Percentiles rank a stretch among this genome's conserved stretches.
Conservation (phyloP, 140 eudicot species). For the Oenanthe javanica region DNA sequence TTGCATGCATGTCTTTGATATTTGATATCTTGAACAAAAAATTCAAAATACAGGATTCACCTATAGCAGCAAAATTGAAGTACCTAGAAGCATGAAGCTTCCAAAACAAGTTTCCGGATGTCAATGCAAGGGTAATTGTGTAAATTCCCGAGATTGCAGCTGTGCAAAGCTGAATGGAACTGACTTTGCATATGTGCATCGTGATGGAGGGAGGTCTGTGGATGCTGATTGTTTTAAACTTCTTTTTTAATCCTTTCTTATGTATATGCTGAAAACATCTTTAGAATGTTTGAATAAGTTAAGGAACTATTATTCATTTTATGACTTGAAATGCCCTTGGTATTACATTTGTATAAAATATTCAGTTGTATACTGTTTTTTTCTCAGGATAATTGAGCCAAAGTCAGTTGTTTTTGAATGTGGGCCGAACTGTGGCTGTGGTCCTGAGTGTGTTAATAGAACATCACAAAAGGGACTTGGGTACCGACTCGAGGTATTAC, state of each 20-base stretch:
- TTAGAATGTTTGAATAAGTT: too few relatives aligned
- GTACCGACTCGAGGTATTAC: constrained; percentile 53
- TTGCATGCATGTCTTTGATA: neutral
- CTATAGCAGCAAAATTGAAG: constrained; percentile 38
- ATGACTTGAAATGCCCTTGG: neutral
- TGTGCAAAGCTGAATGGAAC: constrained; percentile 74
- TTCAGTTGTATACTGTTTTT: neutral
- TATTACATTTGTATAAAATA: neutral
- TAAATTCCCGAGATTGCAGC: constrained; percentile 58
- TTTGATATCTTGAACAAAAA: neutral
- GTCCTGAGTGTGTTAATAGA: constrained; percentile 47
- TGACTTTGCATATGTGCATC: constrained; percentile 81
- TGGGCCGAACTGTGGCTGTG: constrained; percentile 67
- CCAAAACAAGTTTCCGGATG: constrained; percentile 61
- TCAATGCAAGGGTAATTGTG: constrained; percentile 54
- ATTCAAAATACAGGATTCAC: constrained; percentile 36
- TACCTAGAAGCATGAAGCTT: constrained; percentile 30
- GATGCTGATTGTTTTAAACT: neutral
- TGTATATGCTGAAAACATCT: neutral
- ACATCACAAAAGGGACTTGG: constrained; percentile 44
- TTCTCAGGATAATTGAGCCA: constrained; percentile 43
- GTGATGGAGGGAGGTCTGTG: constrained; percentile 83
- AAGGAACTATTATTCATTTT: neutral
- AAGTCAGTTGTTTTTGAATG: constrained; percentile 62
- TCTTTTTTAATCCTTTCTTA: neutral